Evolutionary conservation across 1,284 basidiomycete genomes (phyloP).

Genomic region (Ustilago cynodontis): DNA sequence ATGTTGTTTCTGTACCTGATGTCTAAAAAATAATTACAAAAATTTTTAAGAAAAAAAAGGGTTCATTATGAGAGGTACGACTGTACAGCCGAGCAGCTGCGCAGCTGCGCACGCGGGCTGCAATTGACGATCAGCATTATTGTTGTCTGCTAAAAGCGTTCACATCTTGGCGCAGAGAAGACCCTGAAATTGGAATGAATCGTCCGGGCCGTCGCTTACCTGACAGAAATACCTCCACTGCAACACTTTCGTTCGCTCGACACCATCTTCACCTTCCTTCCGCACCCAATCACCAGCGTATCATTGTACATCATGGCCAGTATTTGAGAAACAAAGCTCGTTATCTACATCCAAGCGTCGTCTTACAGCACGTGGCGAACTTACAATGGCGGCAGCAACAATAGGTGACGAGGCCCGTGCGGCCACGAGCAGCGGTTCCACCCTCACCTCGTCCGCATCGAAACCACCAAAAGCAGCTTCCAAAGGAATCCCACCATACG

Average conservation of each 20-base stretch:
- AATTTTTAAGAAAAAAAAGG: too few relatives aligned
- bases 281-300: neutral
- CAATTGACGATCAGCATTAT: slow-evolving; percentile 32
- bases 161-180: slow-evolving; percentile 1
- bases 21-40: too few relatives aligned
- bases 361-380: neutral
- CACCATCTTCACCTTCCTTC: slow-evolving; percentile 1
- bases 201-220: slow-evolving; percentile 26
- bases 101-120: neutral
- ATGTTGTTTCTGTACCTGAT: too few relatives aligned
- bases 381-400: neutral
- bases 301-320: neutral
- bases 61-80: too few relatives aligned
- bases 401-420: slow-evolving; percentile 12
- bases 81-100: neutral
- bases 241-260: neutral
- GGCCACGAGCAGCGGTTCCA: neutral
- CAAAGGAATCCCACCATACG: slow-evolving; percentile 49
- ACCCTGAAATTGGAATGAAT: slow-evolving; percentile 21
- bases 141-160: neutral
- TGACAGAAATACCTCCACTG: slow-evolving; percentile 18
- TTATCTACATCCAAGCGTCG: neutral
- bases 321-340: neutral
- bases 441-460: neutral
- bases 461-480: slow-evolving; percentile 6